These are phyloP conservation scores for Elasticomyces elasticus DNA, from an alignment of 495 filamentous ascomycete genomes.

Conservation along the genomic window DNA sequence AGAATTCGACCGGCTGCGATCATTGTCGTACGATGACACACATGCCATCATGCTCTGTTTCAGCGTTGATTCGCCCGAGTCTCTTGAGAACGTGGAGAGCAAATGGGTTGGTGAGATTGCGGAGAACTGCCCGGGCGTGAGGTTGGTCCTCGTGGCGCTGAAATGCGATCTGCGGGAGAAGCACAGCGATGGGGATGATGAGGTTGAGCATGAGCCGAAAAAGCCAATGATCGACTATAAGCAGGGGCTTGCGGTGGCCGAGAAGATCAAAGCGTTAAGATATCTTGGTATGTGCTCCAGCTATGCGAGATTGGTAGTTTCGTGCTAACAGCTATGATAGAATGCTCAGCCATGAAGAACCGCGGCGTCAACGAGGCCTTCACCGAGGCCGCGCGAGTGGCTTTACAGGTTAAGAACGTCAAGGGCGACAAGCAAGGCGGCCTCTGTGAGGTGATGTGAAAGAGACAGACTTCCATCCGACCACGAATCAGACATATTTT, in stretches of 20 bases:
- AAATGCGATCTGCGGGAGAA: constrained; percentile 91
- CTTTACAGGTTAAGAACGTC: constrained; percentile 66
- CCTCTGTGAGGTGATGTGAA: constrained; percentile 30
- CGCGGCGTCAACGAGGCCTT: constrained; percentile 96
- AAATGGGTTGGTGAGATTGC: constrained; percentile 98
- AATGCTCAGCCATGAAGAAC: constrained; percentile 97
- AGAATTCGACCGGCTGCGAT: constrained; percentile 94
- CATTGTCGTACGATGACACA: constrained; percentile 93
- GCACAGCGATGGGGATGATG: constrained; percentile 47
- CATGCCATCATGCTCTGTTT: constrained; percentile 99
- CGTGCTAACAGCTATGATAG: no score
- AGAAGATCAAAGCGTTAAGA: constrained; percentile 76
- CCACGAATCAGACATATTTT: neutral
- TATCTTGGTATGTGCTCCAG: constrained; percentile 77
- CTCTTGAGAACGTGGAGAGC: constrained; percentile 92
- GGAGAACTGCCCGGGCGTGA: constrained; percentile 91
- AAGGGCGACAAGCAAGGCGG: constrained; percentile 28
- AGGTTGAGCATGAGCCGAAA: constrained; percentile 42
- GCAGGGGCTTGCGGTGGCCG: constrained; percentile 83
- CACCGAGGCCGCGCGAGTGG: constrained; percentile 95
- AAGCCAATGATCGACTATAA: constrained; percentile 81
- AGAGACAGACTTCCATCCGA: neutral
- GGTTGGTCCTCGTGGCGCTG: constrained; percentile 87
- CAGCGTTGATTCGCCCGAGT: constrained; percentile 89
- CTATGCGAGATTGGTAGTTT: no score